Base-by-base conservation (phyloP, 2,329 filamentous ascomycete genomes). In the Pseudogymnoascus sp. region DNA sequence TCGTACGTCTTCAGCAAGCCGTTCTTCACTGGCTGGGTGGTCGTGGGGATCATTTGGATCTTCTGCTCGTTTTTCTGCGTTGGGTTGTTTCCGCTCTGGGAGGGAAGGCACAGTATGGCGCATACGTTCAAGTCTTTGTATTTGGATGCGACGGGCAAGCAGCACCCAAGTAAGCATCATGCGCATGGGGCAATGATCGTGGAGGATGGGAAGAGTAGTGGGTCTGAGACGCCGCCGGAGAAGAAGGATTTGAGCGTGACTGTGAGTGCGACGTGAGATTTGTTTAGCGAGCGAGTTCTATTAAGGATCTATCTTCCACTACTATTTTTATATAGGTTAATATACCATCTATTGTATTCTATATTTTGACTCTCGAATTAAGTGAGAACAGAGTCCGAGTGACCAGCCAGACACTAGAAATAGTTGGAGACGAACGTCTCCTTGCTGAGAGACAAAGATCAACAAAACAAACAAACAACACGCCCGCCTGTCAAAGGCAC, bases 1-100 rank as follows among this genome's bases (percentile, higher is more conserved):
- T 83, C 83, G 0, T 96, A 96, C 72, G 82, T 96, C 61, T 95
- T 94, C 75, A 86, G 81, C 73, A 88, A 90, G 78, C 80, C 80
- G 25, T 94, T 94, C 78, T 94, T 93, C 75, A 90, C 88, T 0
- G 89, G 89, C 52, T 93, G 89, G 89, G 84, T 92, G 9, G 80
- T 84, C 1, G 83, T 90, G 7, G 88, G 87, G 8, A 89, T 94
- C 61, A 78, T 92, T 42, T 94, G 90, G 90, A 81, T 93, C 67
- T 91, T 92, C 72, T 84, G 82, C 68, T 88, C 85, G 2, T 77
- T 86, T 1, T 78, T 87, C 61, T 87, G 85, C 8, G 90, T 96
- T 0, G 90, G 90, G 0, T 39, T 96, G 0, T 96, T 88, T 74
- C 92, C 92, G 5, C 76, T 94, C 1, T 94, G 82, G 74, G 90